These are phyloP conservation scores for Aspergillus novoparasiticus DNA, from an alignment of 2,329 filamentous ascomycete genomes.

Conservation along the genomic window DNA sequence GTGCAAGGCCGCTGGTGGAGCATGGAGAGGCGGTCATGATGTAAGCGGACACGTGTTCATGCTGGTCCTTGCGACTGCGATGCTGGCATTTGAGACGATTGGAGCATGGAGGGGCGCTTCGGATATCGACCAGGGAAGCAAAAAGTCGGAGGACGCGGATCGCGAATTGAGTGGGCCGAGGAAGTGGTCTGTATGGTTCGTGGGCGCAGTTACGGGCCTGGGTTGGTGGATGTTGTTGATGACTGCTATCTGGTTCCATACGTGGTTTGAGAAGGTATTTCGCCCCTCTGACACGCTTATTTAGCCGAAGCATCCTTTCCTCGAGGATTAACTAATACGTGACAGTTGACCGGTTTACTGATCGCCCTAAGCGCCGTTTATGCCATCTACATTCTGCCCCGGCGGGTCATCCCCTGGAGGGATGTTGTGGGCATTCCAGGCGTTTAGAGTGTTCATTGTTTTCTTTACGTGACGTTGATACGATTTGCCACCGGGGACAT, in stretches of 20 bases:
- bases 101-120: slow-evolving; percentile 53
- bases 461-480: slow-evolving; percentile 9
- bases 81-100: slow-evolving; percentile 79
- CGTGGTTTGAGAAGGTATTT: slow-evolving; percentile 90
- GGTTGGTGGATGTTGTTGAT: slow-evolving; percentile 97
- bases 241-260: slow-evolving; percentile 98
- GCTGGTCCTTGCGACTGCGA: slow-evolving; percentile 79
- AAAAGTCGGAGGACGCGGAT: slow-evolving; percentile 35
- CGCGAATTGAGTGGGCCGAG: slow-evolving; percentile 50
- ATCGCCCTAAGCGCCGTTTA: slow-evolving; percentile 54
- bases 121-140: slow-evolving; percentile 45
- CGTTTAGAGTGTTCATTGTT: slow-evolving; percentile 25
- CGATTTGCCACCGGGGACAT: not conserved
- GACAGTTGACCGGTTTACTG: slow-evolving; percentile 52
- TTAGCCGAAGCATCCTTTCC: slow-evolving; percentile 10
- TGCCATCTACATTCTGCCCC: slow-evolving; percentile 54
- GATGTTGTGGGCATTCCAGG: slow-evolving; percentile 49
- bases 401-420: slow-evolving; percentile 47
- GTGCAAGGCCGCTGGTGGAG: slow-evolving; percentile 79
- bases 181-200: slow-evolving; percentile 56
- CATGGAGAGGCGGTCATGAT: slow-evolving; percentile 92
- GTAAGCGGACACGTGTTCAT: slow-evolving; percentile 95
- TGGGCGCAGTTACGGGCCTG: slow-evolving; percentile 64
- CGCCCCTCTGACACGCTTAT: slow-evolving; percentile 16
- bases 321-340: slow-evolving; percentile 12